Evolutionary conservation across 2,329 filamentous ascomycete genomes (phyloP), one percentile per base, ranked within the genome.

Genomic region (Xylaria sp.): DNA sequence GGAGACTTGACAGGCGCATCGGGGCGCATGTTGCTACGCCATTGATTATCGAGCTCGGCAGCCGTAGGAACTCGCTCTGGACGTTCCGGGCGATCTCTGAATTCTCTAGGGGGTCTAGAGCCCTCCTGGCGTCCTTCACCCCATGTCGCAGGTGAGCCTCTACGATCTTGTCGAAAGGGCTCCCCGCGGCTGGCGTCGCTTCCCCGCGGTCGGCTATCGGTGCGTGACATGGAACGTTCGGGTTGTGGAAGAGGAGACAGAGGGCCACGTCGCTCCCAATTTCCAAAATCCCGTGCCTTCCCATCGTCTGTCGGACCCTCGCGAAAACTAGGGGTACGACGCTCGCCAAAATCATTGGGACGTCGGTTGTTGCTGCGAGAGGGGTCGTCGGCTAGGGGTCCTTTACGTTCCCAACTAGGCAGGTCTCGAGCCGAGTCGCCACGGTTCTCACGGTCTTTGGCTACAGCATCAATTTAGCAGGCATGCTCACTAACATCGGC

Each of bases 221-320:
- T 88, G 70, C 88, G 85, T 61, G 85, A 84, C 59, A 81, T 82
- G 28, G 82, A 79, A 65, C 84, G 84, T 72, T 90, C 87, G 55
- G 83, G 73, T 68, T 84, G 87, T 61, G 85, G 85, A 74, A 83
- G 85, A 25, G 95, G 93, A 51, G 95, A 93, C 65, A 98, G 86
- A 46, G 96, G 96, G 13, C 96, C 96, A 79, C 93, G 96, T 76
- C 96, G 92, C 82, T 98, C 95, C 96, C 96, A 99, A 81, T 94
- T 97, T 74, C 89, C 88, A 73, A 96, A 92, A 79, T 97, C 93
- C 67, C 93, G 90, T 66, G 89, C 82, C 80, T 93, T 94, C 74
- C 91, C 91, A 79, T 95, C 93, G 71, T 91, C 89, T 70, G 87
- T 85, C 72, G 89, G 88, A 61, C 89, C 89, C 73, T 92, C 91